Base-by-base conservation (phyloP, 1,284 basidiomycete genomes). In the Tylopilus sp. region DNA sequence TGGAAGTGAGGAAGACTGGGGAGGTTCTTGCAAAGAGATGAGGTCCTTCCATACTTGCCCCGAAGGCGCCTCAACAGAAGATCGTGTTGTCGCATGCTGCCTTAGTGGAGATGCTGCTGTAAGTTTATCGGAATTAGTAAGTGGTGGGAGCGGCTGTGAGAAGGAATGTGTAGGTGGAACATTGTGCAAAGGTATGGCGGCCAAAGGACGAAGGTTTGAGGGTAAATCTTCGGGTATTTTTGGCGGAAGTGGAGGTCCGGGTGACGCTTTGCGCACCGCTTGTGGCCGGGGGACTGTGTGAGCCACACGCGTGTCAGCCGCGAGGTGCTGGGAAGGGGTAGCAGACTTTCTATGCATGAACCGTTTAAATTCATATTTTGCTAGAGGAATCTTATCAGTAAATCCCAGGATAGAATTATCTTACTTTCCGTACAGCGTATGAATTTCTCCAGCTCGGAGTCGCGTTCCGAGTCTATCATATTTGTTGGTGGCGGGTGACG, bases 401-500 rank as follows among this genome's bases (percentile, higher is more conserved):
- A 21, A 35, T 18, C 7, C 23, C 13, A 29, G 18, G 28, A 6
- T 10, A 26, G 2, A 45, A 28, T 3, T 5, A 2, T 12, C 0
- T 18, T 40, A 3, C 19, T 36, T 18, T 36, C 35, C 65, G 59
- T 69, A 83, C 86, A 75, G 55, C 91, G 80, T 55, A 93, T 92
- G 68, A 81, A 92, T 61, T 82, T 84, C 67, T 93, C 90, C 28
- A 93, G 74, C 53, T 93, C 90, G 55, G 86, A 88, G 60, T 90
- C 89, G 28, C 89, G 74, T 60, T 89, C 88, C 13, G 78, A 76
- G 50, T 91, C 89, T 45, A 87, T 78, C 64, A 88, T 73, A 60
- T 87, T 88, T 3, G 87, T 79, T 0, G 91, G 91, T 2, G 87
- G 88, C 7, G 89, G 87, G 61, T 92, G 71, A 16, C 81, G 77